Evolutionary conservation across 2,329 filamentous ascomycete species (phyloP).

Genomic region (Aspergillus sp.): DNA sequence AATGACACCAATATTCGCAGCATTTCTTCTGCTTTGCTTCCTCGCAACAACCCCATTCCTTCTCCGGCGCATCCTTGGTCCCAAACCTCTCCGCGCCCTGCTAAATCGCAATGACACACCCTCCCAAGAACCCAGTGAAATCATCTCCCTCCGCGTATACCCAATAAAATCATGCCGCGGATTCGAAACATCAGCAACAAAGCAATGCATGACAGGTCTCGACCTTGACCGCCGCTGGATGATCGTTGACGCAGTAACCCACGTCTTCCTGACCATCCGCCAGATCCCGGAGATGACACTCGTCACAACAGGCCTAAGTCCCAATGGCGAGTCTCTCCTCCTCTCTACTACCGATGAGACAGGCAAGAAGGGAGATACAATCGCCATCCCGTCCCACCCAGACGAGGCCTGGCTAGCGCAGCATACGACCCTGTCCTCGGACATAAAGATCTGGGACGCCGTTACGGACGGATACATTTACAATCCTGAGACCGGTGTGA

Average conservation of each 20-base stretch:
- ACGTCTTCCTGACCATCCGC: slow-evolving; percentile 63
- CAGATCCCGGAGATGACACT: slow-evolving; percentile 62
- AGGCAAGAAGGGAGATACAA: slow-evolving; percentile 27
- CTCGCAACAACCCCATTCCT: slow-evolving; percentile 7
- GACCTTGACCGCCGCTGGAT: slow-evolving; percentile 67
- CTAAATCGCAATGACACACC: background rate
- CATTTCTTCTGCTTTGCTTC: background rate
- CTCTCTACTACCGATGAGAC: slow-evolving; percentile 47
- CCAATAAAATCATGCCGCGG: slow-evolving; percentile 68
- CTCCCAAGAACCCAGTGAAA: slow-evolving; percentile 24
- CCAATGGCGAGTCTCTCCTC: slow-evolving; percentile 47
- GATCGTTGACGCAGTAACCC: slow-evolving; percentile 56
- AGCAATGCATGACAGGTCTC: slow-evolving; percentile 56
- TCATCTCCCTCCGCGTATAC: slow-evolving; percentile 54
- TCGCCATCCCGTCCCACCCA: slow-evolving; percentile 58
- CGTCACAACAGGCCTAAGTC: slow-evolving; percentile 55
- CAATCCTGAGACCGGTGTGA: slow-evolving; percentile 44
- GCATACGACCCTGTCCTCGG: slow-evolving; percentile 52
- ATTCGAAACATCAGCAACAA: slow-evolving; percentile 53
- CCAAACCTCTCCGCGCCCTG: slow-evolving; percentile 7
- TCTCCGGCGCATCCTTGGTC: slow-evolving; percentile 10
- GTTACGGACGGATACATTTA: slow-evolving; percentile 60
- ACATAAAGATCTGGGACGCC: slow-evolving; percentile 57
- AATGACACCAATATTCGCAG: background rate
- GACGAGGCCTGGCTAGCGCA: slow-evolving; percentile 52